Base-by-base conservation (phyloP, 805 yeast genomes). In the Clavispora vitiphila region DNA sequence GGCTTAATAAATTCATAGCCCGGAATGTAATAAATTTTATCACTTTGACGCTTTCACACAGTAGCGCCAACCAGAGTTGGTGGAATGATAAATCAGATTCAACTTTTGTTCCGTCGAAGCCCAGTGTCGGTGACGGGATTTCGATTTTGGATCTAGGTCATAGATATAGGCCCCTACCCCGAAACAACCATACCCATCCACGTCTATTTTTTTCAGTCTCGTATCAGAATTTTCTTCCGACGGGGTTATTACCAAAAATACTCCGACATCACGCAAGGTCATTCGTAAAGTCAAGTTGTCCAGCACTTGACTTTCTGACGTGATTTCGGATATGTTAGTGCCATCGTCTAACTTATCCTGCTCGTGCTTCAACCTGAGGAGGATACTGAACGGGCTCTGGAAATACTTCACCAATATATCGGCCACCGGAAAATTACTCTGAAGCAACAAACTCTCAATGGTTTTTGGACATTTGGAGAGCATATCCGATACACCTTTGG, bases 211-310 rank as follows among this genome's bases (percentile, higher is more conserved):
- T 29, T 57, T 26, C 16, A n/a, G 30, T 4, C 2, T 6, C 39
- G 45, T 40, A 19, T 19, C 18, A 11, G n/a, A 10, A 4, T 10
- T 14, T 20, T 20, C 21, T 2, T 62, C 59, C 38, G 55, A 57
- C 42, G 57, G 58, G 39, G 60, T 64, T 34, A 75, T 58, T 35
- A 67, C 66, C 15, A 76, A 49, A 41, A 78, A 70, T 14, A 80
- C 50, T 0, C 83, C 78, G 21, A 79, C 79, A 54, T 79, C 85
- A 26, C 85, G 62, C 24, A 72, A 56, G 0, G 83, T 65, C 83
- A 79, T 79, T 4, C 69, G 65, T 16, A 66, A 53, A 6, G 67
- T 60, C 21, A 77, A 50, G 23, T 60, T 62, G 1, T 65, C 65
- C 43, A 65, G 65, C 8, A 73, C 78, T 46, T 72, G 49, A 37